Percentiles rank a stretch among this genome's conserved stretches.
Conservation (phyloP, 257 asterid genomes). For the Petrea volubilis region DNA sequence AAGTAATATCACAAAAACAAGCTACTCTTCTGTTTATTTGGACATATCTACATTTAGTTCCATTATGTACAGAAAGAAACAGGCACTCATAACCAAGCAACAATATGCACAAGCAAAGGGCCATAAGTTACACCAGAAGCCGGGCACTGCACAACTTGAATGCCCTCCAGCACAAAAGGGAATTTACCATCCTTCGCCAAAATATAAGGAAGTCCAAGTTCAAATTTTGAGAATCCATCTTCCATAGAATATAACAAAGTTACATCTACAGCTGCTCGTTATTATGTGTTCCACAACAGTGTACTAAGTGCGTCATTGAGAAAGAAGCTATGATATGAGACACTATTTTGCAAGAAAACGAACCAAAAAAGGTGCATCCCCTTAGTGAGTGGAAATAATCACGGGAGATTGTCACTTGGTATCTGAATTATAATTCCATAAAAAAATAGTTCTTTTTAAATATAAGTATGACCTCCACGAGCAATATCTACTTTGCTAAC, state of each 20-base stretch:
- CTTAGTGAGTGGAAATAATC: background rate
- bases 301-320: background rate
- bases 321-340: background rate
- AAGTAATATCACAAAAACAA: background rate
- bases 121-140: constrained; percentile 7
- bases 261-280: too few species aligned
- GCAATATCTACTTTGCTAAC: background rate
- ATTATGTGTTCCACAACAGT: background rate
- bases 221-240: background rate
- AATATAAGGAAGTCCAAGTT: background rate
- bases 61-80: constrained; percentile 3
- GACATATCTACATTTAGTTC: constrained; percentile 17
- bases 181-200: background rate
- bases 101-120: constrained; percentile 16
- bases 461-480: background rate
- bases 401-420: background rate
- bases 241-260: too few species aligned
- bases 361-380: background rate
- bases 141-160: constrained; percentile 10
- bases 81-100: background rate
- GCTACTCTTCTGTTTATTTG: background rate
- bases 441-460: background rate
- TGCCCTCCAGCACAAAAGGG: background rate
- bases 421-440: background rate
- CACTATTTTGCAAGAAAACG: background rate